Evolutionary conservation across 179 eudicot genomes (phyloP).

Genomic region (Carnegiea gigantea): DNA sequence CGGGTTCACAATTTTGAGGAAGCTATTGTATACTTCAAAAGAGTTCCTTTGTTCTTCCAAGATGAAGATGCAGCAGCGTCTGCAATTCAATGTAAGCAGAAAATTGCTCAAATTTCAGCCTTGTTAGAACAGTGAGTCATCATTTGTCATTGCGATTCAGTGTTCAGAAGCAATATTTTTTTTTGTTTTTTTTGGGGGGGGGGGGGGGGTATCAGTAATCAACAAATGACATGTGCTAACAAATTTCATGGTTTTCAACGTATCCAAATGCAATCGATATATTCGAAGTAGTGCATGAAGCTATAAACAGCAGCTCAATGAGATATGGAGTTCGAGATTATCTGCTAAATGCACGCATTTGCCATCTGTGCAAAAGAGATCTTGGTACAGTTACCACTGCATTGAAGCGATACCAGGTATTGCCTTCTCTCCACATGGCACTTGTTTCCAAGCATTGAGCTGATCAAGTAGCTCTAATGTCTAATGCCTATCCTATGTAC

Average conservation of each 20-base stretch:
- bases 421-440: background rate
- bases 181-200: no score
- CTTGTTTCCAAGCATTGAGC: no score
- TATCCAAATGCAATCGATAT: slow-evolving; percentile 48
- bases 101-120: slow-evolving; percentile 55
- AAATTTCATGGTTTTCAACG: slow-evolving; percentile 28
- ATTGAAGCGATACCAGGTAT: slow-evolving; percentile 50
- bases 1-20: slow-evolving; percentile 35
- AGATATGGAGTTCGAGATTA: slow-evolving; percentile 62
- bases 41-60: slow-evolving; percentile 43
- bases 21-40: slow-evolving; percentile 40
- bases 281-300: slow-evolving; percentile 50
- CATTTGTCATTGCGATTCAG: background rate
- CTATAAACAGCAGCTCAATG: slow-evolving; percentile 44
- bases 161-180: no score
- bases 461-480: background rate
- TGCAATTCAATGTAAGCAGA: slow-evolving; percentile 55
- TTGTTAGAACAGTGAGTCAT: slow-evolving; percentile 41
- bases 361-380: slow-evolving; percentile 60
- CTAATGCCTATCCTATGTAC: background rate
- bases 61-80: slow-evolving; percentile 45
- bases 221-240: no score
- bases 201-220: no score
- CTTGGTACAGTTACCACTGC: slow-evolving; percentile 45
- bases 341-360: slow-evolving; percentile 65